Percentiles rank a stretch among this genome's conserved stretches.
Conservation (phyloP, 140 eudicot species). For the Oenanthe javanica region DNA sequence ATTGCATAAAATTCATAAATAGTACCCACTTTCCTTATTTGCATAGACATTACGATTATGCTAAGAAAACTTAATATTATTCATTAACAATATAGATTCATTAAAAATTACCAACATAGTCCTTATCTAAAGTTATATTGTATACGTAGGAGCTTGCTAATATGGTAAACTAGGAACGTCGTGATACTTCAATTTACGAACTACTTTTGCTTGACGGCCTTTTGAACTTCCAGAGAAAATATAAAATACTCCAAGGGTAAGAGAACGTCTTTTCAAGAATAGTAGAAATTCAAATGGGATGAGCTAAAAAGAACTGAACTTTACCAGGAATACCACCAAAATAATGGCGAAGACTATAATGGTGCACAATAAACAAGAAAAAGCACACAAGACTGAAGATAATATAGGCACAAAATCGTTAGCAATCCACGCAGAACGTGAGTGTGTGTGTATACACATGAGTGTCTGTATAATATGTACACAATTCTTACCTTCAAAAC, state of each 20-base stretch:
- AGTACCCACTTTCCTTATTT: too few species aligned
- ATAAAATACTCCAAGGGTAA: background rate
- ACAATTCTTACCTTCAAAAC: slow-evolving; percentile 51
- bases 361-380: background rate
- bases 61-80: too few species aligned
- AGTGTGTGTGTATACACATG: background rate
- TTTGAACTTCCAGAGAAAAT: background rate
- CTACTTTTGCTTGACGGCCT: background rate
- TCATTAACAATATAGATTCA: too few species aligned
- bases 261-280: background rate
- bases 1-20: too few species aligned
- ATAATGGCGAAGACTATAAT: background rate
- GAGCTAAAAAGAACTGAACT: background rate
- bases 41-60: too few species aligned
- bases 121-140: too few species aligned
- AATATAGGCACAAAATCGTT: slow-evolving; percentile 7
- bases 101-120: too few species aligned
- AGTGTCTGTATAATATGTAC: background rate
- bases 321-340: background rate
- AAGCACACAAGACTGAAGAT: background rate
- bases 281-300: background rate
- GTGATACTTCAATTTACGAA: too few species aligned
- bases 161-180: too few species aligned
- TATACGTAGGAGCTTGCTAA: too few species aligned
- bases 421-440: slow-evolving; percentile 8